Evolutionary conservation across 169 alveolate species (phyloP).

Genomic region (Eimeria nieschulzi): DNA sequence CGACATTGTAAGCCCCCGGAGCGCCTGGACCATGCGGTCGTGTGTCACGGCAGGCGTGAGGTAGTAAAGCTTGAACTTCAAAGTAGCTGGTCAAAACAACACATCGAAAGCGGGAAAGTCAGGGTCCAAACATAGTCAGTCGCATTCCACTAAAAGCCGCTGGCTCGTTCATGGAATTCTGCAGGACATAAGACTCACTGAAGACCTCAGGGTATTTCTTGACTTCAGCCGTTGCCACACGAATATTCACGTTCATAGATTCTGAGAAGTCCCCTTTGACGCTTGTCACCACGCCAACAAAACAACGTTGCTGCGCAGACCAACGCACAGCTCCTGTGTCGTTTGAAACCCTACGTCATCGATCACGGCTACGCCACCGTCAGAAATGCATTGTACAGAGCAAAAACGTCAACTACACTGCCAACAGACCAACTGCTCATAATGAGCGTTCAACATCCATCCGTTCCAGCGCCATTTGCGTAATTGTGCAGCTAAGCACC

Average conservation of each 20-base stretch:
- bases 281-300: constrained; percentile 75
- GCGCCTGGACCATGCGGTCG: constrained; percentile 76
- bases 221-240: constrained; percentile 74
- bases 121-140: too few species aligned
- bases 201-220: constrained; percentile 67
- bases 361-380: too few species aligned
- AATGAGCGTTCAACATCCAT: too few species aligned
- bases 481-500: too few species aligned
- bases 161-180: not conserved
- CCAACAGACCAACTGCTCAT: too few species aligned
- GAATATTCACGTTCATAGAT: constrained; percentile 67
- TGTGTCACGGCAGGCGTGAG: constrained; percentile 76
- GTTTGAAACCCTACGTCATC: too few species aligned
- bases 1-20: constrained; percentile 73
- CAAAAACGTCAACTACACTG: too few species aligned
- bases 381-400: too few species aligned
- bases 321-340: too few species aligned
- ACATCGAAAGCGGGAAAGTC: too few species aligned
- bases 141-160: not conserved
- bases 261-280: constrained; percentile 64
- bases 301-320: constrained; percentile 67
- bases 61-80: constrained; percentile 66
- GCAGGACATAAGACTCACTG: constrained; percentile 29
- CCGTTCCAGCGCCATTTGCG: too few species aligned
- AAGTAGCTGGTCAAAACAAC: constrained; percentile 42